Evolutionary conservation across 768 basidiomycete genomes (phyloP), one percentile per base, ranked within the genome.

Genomic region (Boletus rex-veris): DNA sequence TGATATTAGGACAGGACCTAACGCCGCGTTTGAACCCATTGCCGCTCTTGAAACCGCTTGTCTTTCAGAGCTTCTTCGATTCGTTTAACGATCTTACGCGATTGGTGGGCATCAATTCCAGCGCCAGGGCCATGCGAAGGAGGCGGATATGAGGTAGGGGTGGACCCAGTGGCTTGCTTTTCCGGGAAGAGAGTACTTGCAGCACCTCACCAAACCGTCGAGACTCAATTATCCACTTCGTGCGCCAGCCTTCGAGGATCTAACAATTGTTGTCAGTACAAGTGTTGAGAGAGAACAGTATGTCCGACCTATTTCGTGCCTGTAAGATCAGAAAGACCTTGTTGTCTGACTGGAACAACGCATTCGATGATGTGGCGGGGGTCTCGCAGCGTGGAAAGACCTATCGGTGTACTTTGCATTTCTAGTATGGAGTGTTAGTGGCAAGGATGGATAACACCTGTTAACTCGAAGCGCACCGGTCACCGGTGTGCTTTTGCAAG

Each of bases 181-280:
- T n/a, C 0, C 88, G 81, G 5, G 38, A 33, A 7, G 81, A 76
- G 16, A 92, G 79, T 0, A 73, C 64, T 0, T 79, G 63, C 30
- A 95, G 69, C 12, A 82, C 83, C 16, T 88, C 81, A 42, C 94
- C 90, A 14, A 96, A 76, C 21, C 81, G 81, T 63, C 85, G 83
- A 1, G 89, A 84, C 54, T 92, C 90, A 24, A 96, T 75, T 12
- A 93, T 80, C 18, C 92, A 83, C 71, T 94, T 92, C 55, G 77
- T 86, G 38, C 91, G 75, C 92, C 93, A 95, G 59, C 80, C 92
- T 68, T 94, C 90, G 19, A 97, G 77, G 28, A 96, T 92, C 93
- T 49, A 12, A 33, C 14, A 12, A 11, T 11, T 14, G 14, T 12
- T 5, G 14, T 33, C 14, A 33, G 33, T 12, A 33, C 14, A 6